Conservation (phyloP, 2,329 filamentous ascomycete species). For the Penicillium sp. region DNA sequence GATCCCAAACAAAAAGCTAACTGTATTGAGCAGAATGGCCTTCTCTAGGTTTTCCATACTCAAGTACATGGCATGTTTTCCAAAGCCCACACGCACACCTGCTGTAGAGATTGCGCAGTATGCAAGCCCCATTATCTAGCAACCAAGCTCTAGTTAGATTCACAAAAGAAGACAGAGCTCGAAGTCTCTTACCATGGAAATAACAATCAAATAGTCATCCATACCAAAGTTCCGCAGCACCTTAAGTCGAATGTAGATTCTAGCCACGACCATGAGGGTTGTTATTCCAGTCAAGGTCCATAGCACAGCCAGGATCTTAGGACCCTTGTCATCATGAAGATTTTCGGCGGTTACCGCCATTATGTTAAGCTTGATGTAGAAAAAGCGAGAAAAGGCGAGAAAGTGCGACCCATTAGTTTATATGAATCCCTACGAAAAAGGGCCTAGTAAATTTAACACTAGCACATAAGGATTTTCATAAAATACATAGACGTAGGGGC, state of each 20-base stretch:
- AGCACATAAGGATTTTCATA: neutral
- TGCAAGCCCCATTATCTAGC: constrained; percentile 34
- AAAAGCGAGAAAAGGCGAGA: neutral
- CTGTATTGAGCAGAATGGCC: constrained; percentile 25
- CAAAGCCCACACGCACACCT: constrained; percentile 41
- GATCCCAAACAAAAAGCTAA: constrained; percentile 31
- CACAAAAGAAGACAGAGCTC: neutral
- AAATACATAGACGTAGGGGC: neutral
- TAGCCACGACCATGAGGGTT: constrained; percentile 31
- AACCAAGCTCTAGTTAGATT: neutral
- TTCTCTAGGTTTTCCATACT: constrained; percentile 26
- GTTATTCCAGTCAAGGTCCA: constrained; percentile 33
- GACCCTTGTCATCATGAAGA: constrained; percentile 34
- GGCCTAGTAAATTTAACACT: neutral
- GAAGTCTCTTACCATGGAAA: constrained; percentile 29
- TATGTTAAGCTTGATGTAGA: neutral
- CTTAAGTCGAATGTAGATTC: constrained; percentile 34
- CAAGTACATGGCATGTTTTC: constrained; percentile 39
- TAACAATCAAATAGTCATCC: constrained; percentile 41
- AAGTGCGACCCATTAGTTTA: neutral
- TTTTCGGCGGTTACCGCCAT: constrained; percentile 10
- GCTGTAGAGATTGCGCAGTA: constrained; percentile 37
- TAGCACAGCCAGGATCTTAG: constrained; percentile 32
- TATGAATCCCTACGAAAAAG: neutral
- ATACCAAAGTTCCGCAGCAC: constrained; percentile 35